These are phyloP conservation scores for Taxawa tesnikishii DNA, from an alignment of 2,329 filamentous ascomycete genomes.

Conservation along the genomic window DNA sequence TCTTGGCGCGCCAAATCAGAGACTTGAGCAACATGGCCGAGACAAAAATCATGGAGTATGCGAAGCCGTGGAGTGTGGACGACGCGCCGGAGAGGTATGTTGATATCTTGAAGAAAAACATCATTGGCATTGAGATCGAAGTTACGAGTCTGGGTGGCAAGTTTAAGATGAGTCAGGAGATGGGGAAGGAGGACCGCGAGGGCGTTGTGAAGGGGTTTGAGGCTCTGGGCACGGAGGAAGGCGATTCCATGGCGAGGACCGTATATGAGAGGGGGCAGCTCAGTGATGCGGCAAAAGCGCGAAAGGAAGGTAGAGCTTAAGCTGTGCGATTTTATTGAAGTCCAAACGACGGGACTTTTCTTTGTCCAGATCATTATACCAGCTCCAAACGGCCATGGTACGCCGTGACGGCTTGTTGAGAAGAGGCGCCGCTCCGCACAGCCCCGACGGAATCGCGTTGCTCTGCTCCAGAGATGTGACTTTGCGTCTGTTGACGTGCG, in stretches of 20 bases:
- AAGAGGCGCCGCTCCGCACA: no score
- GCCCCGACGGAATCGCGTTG: no score
- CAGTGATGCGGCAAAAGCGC: no score
- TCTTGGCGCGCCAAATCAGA: conserved; percentile 38
- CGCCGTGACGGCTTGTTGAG: no score
- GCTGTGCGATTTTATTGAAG: no score
- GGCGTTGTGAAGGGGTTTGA: conserved; percentile 48
- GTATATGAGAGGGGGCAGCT: conserved; percentile 6
- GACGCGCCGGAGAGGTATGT: conserved; percentile 47
- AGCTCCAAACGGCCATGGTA: no score
- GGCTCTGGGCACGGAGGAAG: conserved; percentile 24
- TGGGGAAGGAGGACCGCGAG: conserved; percentile 36
- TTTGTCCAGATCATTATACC: no score
- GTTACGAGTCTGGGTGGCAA: conserved; percentile 46
- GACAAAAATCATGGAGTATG: conserved; percentile 43
- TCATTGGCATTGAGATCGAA: conserved; percentile 39
- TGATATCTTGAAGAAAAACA: conserved; percentile 25
- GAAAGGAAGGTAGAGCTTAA: no score
- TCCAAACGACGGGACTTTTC: no score
- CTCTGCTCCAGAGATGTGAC: no score
- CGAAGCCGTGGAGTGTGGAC: conserved; percentile 40
- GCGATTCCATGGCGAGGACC: conserved; percentile 5
- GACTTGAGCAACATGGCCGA: conserved; percentile 43
- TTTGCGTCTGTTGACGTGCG: no score
- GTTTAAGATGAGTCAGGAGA: conserved; percentile 57